A percentile compares a stretch with the other conserved stretches of the same genome.
Conservation (phyloP, 2,329 filamentous ascomycete species). For the Trichocomaceae sp. region DNA sequence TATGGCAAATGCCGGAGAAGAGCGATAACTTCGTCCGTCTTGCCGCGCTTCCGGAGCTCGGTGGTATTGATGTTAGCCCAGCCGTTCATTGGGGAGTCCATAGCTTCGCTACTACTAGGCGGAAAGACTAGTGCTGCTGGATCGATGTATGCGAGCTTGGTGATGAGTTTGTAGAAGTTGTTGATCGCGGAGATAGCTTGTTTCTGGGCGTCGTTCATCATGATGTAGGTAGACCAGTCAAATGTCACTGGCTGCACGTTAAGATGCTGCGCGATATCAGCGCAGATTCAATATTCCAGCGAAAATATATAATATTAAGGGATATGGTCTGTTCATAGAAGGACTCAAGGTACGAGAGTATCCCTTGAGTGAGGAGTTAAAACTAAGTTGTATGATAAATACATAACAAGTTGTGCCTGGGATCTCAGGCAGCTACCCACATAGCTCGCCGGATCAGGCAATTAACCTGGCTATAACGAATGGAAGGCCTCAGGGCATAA, state of each 20-base stretch:
- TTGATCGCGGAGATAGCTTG: not conserved
- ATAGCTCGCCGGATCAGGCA: not conserved
- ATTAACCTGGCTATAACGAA: not conserved
- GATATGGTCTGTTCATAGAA: not conserved
- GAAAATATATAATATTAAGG: not conserved
- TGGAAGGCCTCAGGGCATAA: no score
- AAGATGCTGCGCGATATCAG: not conserved
- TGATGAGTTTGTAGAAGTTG: not conserved
- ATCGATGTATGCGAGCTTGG: slow-evolving; percentile 7
- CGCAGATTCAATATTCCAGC: no score
- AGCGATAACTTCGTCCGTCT: slow-evolving; percentile 3
- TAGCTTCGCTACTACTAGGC: not conserved
- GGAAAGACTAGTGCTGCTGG: not conserved
- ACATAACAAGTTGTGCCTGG: not conserved
- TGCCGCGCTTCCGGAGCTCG: slow-evolving; percentile 9
- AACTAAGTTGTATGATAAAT: no score
- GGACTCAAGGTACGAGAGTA: not conserved
- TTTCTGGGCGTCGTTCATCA: not conserved
- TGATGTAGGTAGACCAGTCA: not conserved
- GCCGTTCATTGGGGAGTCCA: not conserved
- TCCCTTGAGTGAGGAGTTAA: not conserved
- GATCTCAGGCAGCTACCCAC: not conserved
- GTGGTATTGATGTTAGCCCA: slow-evolving; percentile 7
- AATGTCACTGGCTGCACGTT: not conserved
- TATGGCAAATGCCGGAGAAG: slow-evolving; percentile 10